Evolutionary conservation across 306 rosid species (phyloP), one percentile per base, ranked within the genome.

Genomic region (Prunus padus): DNA sequence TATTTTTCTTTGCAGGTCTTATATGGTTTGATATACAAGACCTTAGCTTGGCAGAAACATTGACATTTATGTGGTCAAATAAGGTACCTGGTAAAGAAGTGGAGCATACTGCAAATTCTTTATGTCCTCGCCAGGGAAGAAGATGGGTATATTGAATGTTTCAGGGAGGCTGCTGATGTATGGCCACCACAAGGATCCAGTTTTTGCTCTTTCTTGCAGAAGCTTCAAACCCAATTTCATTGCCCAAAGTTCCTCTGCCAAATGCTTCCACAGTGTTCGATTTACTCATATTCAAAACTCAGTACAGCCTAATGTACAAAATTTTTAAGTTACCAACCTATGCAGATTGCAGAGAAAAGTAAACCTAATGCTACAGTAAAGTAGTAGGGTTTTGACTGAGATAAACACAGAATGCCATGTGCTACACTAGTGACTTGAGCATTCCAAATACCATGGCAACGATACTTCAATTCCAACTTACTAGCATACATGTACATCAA

Each of bases 241-340:
- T 61, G 97, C 89, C 98, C 98, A 95, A 45, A 95, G 92, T 88
- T 95, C 98, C 88, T 86, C 98, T 92, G 97, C 86, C 93, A 95
- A 90, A 90, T 77, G 92, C 95, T 90, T 88, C 92, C 91, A 84
- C 63, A 92, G 87, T 88, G 86, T 91, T 88, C 90, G 90, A 83
- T 87, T 89, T 85, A 93, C 85, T 93, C 79, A 81, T 79, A 85
- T 86, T 78, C 90, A 93, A 84, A 87, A 89, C 83, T 89, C 89
- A 86, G 83, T 67, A 80, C 75, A 91, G 76, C 83, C 91, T 83
- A 84, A 78, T 75, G 84, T 81, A 52, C 45, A 87, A 59, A 84
- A 73, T n/a, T 81, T 71, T 71, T 55, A 72, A 80, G 90, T 79
- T 79, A 88, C 81, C 73, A 80, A 74, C 77, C 87, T 84, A 85